Percentiles rank a stretch among this genome's conserved stretches.
These are phyloP conservation scores for Tilletia caries DNA, from an alignment of 1,284 basidiomycete species.

Conservation along the genomic window DNA sequence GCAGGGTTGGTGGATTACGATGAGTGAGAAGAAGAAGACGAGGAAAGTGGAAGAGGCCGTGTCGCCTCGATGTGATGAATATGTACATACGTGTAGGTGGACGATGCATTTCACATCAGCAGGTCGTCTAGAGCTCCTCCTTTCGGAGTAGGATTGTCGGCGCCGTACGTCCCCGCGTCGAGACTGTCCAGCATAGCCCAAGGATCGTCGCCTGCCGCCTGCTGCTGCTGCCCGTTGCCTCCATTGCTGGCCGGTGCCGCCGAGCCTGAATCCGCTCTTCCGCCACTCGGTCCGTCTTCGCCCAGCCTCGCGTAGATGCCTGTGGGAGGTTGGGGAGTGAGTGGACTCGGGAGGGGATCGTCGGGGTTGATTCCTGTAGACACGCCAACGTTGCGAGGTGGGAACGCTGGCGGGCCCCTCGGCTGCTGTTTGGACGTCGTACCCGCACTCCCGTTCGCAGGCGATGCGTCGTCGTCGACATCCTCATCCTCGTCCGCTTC, in stretches of 20 bases:
- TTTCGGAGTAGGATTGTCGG: slow-evolving; percentile 4
- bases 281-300: slow-evolving; percentile 6
- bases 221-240: neutral
- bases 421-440: neutral
- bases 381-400: neutral
- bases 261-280: neutral
- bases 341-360: slow-evolving; percentile 2
- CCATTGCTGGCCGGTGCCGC: neutral
- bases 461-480: neutral
- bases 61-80: no score
- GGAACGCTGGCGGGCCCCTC: slow-evolving; percentile 3
- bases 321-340: neutral
- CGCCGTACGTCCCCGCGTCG: slow-evolving; percentile 11
- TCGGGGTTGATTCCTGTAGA: neutral
- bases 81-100: no score
- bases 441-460: slow-evolving; percentile 12
- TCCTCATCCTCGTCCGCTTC: neutral
- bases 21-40: no score
- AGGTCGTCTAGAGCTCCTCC: neutral
- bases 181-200: slow-evolving; percentile 25
- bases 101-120: neutral
- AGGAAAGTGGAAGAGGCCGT: no score
- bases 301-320: neutral
- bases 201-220: slow-evolving; percentile 18
- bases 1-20: no score